Base-by-base conservation (phyloP, 768 basidiomycete species). In the Mycena epipterygia region DNA sequence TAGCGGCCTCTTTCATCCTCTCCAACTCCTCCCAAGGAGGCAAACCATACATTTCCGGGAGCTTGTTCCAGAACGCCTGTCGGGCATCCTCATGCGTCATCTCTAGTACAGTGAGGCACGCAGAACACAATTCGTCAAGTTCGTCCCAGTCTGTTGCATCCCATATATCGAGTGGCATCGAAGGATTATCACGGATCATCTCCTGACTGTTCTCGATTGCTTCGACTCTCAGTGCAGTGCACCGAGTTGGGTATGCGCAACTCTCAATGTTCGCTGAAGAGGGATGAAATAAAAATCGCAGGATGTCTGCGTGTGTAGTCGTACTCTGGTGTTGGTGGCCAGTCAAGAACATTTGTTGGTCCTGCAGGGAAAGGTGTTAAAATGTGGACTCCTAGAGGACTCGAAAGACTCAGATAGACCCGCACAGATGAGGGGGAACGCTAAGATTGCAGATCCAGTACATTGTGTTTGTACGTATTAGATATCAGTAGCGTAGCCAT, bases 11-110 rank as follows among this genome's bases (percentile, higher is more conserved):
- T 23, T 67, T 67, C 58, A 35, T 32, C 51, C 35, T 44, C 21
- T 67, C 51, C 49, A 67, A 32, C 21, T 67, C 51, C 29, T 53
- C 41, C 66, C 57, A 67, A 4, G 48, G 25, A 21, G 58, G 66
- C 8, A 67, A n/a, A 2, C 27, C 66, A 25, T 53, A 67, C 2
- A 67, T 52, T 30, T 41, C 29, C 11, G 66, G 66, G n/a, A 67
- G 58, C 35, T 14, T 51, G 21, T 67, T 39, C 66, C 66, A 67
- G 7, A 53, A 44, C 7, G 19, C 58, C 37, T 53, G 49, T 2
- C 57, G 55, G 5, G 57, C 58, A 14, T 23, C 19, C 21, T 53
- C 5, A 39, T 60, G 56, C 13, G 58, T 46, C 32, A n/a, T 41
- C 23, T 55, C 29, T 12, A 60, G 51, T 3, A 21, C 41, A 11